Conservation (phyloP, 2,329 filamentous ascomycete genomes). For the Pseudogymnoascus sp. region DNA sequence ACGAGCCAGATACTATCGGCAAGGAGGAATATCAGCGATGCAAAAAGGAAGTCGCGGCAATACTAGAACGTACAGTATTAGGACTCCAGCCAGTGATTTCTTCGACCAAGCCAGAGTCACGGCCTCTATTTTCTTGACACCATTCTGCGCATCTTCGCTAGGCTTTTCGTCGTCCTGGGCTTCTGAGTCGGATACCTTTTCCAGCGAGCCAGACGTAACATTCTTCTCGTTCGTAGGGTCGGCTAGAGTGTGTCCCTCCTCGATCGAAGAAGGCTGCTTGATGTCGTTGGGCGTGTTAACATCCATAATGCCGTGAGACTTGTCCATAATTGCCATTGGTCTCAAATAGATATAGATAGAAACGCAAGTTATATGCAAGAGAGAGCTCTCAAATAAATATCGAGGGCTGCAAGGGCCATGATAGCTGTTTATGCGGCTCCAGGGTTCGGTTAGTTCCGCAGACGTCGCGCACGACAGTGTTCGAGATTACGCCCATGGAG, state of each 20-base stretch:
- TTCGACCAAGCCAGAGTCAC: slow-evolving; percentile 47
- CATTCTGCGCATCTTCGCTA: slow-evolving; percentile 27
- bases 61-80: slow-evolving; percentile 37
- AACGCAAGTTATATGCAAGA: background rate
- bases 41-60: background rate
- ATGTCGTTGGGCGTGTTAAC: background rate
- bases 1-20: slow-evolving; percentile 39
- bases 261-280: background rate
- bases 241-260: background rate
- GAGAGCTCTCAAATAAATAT: background rate
- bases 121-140: slow-evolving; percentile 47
- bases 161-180: slow-evolving; percentile 19
- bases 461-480: background rate
- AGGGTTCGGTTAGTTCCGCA: background rate
- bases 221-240: background rate
- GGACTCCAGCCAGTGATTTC: slow-evolving; percentile 40
- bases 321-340: slow-evolving; percentile 11
- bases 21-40: background rate
- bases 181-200: slow-evolving; percentile 4
- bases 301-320: slow-evolving; percentile 15
- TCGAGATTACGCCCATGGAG: background rate
- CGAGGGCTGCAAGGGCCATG: background rate
- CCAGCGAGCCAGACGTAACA: background rate
- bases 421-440: background rate
- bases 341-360: background rate